Conservation (phyloP, 495 filamentous ascomycete species). For the Usnea hakonensis region DNA sequence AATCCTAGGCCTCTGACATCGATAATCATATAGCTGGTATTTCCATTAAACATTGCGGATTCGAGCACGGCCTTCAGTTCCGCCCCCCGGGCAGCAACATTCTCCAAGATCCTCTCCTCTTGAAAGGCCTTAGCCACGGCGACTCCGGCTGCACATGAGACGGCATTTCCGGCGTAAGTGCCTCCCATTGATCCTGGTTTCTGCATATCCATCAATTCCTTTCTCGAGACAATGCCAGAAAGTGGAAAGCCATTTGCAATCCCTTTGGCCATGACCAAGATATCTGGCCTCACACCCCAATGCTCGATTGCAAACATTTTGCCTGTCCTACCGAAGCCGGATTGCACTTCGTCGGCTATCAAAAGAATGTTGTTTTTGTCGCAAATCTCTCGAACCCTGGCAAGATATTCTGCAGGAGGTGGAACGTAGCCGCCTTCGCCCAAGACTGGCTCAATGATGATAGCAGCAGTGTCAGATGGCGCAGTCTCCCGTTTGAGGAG, state of each 20-base stretch:
- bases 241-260: slow-evolving; percentile 21
- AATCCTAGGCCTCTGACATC: slow-evolving; percentile 17
- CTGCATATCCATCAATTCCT: slow-evolving; percentile 21
- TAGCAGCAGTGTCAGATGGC: slow-evolving; percentile 17
- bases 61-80: slow-evolving; percentile 17
- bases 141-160: slow-evolving; percentile 19
- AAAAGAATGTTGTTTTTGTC: slow-evolving; percentile 36
- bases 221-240: slow-evolving; percentile 15
- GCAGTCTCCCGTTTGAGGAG: slow-evolving; percentile 17
- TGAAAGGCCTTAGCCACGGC: slow-evolving; percentile 21
- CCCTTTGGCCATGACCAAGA: slow-evolving; percentile 18
- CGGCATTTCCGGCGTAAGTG: slow-evolving; percentile 19
- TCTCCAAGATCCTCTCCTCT: slow-evolving; percentile 18
- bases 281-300: slow-evolving; percentile 18
- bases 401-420: slow-evolving; percentile 34
- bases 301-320: slow-evolving; percentile 21
- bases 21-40: slow-evolving; percentile 7
- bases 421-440: slow-evolving; percentile 33
- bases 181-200: slow-evolving; percentile 20
- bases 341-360: slow-evolving; percentile 37
- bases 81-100: slow-evolving; percentile 12
- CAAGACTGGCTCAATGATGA: slow-evolving; percentile 20
- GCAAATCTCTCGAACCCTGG: slow-evolving; percentile 33
- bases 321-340: slow-evolving; percentile 17
- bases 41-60: background rate